phyloP scores from a whole-genome alignment of 2,329 filamentous ascomycete genomes.

The Coniella lustricola region DNA sequence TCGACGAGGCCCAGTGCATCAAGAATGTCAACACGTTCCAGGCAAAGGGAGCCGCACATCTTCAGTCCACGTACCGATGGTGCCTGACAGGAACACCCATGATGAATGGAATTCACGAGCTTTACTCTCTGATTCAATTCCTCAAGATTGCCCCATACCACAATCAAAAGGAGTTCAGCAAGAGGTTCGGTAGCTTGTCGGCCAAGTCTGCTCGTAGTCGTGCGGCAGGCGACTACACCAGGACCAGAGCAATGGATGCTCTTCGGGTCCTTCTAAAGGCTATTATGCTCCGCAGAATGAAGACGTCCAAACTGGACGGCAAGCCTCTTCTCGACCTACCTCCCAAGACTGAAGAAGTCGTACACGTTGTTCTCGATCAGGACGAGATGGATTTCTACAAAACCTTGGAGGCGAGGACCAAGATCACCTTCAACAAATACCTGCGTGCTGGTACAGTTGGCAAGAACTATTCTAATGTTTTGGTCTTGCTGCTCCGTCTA shows the following conservation, averaged over 20 bases:
- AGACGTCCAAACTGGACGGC: constrained; percentile 71
- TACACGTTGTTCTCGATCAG: constrained; percentile 58
- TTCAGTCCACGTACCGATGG: constrained; percentile 59
- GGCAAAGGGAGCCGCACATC: constrained; percentile 50
- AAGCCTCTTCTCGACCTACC: constrained; percentile 67
- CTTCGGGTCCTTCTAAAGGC: constrained; percentile 72
- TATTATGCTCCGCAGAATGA: constrained; percentile 75
- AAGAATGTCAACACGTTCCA: constrained; percentile 64
- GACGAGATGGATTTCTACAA: constrained; percentile 61
- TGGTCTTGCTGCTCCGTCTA: constrained; percentile 73
- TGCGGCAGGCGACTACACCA: constrained; percentile 37
- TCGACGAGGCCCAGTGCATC: constrained; percentile 76
- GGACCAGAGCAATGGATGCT: constrained; percentile 58
- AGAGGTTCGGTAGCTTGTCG: constrained; percentile 32
- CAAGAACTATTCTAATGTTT: constrained; percentile 69
- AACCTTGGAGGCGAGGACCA: constrained; percentile 58
- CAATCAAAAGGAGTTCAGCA: constrained; percentile 53
- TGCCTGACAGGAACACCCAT: constrained; percentile 78
- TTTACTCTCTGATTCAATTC: constrained; percentile 72
- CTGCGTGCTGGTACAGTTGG: constrained; percentile 61
- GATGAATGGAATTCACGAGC: constrained; percentile 78
- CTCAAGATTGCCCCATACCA: constrained; percentile 70
- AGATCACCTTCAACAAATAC: constrained; percentile 70
- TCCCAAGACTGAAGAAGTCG: constrained; percentile 53
- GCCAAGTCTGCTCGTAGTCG: constrained; percentile 18